These are phyloP conservation scores for Cokeromyces recurvatus DNA, from an alignment of 371 early-diverging fungal genomes.

Conservation along the genomic window DNA sequence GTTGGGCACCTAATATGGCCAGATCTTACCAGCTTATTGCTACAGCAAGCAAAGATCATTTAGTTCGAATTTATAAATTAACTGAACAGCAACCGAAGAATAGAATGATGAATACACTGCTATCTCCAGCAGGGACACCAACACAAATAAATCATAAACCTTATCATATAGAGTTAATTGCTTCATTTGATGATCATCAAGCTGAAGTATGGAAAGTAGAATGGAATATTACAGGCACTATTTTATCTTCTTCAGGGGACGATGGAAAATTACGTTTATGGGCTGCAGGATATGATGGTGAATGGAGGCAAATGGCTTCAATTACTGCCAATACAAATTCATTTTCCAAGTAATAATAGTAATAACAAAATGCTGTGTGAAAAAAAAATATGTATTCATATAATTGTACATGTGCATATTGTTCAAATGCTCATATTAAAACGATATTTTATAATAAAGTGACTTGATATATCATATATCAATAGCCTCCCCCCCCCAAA, in stretches of 20 bases:
- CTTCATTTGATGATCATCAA: constrained; percentile 64
- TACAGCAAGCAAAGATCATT: constrained; percentile 83
- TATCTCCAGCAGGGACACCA: constrained; percentile 16
- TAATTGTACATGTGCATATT: no score
- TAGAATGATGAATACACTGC: background rate
- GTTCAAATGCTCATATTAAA: no score
- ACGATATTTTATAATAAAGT: no score
- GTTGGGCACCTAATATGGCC: constrained; percentile 89
- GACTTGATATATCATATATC: no score
- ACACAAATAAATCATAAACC: constrained; percentile 12
- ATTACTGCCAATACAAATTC: constrained; percentile 49
- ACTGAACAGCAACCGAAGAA: constrained; percentile 32
- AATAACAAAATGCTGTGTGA: no score
- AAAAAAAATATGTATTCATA: no score
- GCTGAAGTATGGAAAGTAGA: constrained; percentile 86
- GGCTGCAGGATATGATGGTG: constrained; percentile 66
- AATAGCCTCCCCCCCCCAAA: no score
- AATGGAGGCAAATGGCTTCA: constrained; percentile 68
- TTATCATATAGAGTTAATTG: constrained; percentile 56
- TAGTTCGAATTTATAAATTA: constrained; percentile 83
- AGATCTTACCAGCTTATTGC: constrained; percentile 88
- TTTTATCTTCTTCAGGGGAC: constrained; percentile 84
- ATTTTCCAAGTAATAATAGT: no score
- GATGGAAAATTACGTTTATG: constrained; percentile 90
- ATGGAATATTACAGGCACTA: constrained; percentile 94